Evolutionary conservation across 208 protist species (phyloP).

Genomic region (Acanthamoeba sp.): DNA sequence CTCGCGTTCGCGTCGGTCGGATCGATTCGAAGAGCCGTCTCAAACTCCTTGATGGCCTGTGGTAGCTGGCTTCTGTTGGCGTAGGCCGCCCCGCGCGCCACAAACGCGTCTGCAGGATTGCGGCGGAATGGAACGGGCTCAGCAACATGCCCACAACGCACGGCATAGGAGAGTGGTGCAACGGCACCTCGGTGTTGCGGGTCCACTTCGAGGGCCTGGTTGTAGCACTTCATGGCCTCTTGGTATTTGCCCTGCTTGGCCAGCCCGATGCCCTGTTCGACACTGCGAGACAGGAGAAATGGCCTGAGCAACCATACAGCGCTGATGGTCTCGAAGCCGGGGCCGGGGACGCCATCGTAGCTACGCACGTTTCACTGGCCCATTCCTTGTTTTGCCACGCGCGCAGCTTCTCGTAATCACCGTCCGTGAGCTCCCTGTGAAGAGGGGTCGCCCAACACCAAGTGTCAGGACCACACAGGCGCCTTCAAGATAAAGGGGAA

Average conservation of each 20-base stretch:
- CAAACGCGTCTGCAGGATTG: constrained; percentile 53
- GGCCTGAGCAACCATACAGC: too few species aligned
- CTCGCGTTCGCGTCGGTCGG: constrained; percentile 22
- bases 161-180: not conserved
- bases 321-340: not conserved
- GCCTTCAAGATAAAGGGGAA: not conserved
- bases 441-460: not conserved
- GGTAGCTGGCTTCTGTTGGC: constrained; percentile 11
- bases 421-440: constrained; percentile 16
- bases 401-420: constrained; percentile 65
- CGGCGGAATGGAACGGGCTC: not conserved
- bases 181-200: constrained; percentile 14
- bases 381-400: constrained; percentile 68
- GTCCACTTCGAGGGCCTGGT: constrained; percentile 69
- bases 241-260: constrained; percentile 67
- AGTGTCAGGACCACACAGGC: not conserved
- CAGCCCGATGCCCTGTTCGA: constrained; percentile 57
- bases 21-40: constrained; percentile 52
- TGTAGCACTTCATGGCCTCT: constrained; percentile 68
- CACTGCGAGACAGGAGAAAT: constrained; percentile 26
- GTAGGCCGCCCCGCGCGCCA: constrained; percentile 67
- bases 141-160: not conserved
- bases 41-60: constrained; percentile 61
- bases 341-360: not conserved
- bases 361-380: constrained; percentile 62